Conservation (phyloP, 1,139 yeast species). For the Hyphopichia buzzinii region DNA sequence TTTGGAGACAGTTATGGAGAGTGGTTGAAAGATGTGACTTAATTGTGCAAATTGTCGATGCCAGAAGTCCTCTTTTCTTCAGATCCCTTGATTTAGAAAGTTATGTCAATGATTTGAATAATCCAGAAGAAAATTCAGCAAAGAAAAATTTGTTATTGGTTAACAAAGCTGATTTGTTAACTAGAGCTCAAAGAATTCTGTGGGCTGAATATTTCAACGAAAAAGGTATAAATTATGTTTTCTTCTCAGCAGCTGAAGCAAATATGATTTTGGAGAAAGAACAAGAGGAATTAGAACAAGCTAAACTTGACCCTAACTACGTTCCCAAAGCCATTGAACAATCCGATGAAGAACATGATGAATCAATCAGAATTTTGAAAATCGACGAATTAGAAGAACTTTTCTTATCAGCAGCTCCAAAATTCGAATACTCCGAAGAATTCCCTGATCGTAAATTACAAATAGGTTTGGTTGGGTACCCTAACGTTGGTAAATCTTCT, state of each 20-base stretch:
- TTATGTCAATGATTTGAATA: constrained; percentile 71
- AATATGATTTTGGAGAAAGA: constrained; percentile 66
- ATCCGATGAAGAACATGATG: constrained; percentile 21
- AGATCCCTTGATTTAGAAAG: constrained; percentile 85
- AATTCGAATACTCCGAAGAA: constrained; percentile 52
- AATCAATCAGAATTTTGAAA: constrained; percentile 66
- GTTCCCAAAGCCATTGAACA: constrained; percentile 9
- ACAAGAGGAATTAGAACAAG: constrained; percentile 37
- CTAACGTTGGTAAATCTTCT: constrained; percentile 95
- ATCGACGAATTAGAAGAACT: constrained; percentile 83
- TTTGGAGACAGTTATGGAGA: constrained; percentile 99
- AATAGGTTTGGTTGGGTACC: constrained; percentile 95
- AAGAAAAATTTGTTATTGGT: constrained; percentile 82
- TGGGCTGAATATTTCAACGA: constrained; percentile 85
- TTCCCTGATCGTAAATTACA: constrained; percentile 67
- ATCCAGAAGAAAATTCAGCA: constrained; percentile 44
- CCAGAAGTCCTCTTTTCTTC: constrained; percentile 88
- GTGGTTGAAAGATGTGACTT: constrained; percentile 94
- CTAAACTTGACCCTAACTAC: constrained; percentile 13
- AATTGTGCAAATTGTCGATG: constrained; percentile 96
- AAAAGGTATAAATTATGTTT: constrained; percentile 76
- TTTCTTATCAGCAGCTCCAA: constrained; percentile 79
- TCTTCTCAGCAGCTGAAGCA: constrained; percentile 89
- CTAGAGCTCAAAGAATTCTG: constrained; percentile 66
- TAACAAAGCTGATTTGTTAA: constrained; percentile 89